Evolutionary conservation across 1,139 yeast genomes (phyloP), one percentile per base, ranked within the genome.

Genomic region (Scheffersomyces titani): DNA sequence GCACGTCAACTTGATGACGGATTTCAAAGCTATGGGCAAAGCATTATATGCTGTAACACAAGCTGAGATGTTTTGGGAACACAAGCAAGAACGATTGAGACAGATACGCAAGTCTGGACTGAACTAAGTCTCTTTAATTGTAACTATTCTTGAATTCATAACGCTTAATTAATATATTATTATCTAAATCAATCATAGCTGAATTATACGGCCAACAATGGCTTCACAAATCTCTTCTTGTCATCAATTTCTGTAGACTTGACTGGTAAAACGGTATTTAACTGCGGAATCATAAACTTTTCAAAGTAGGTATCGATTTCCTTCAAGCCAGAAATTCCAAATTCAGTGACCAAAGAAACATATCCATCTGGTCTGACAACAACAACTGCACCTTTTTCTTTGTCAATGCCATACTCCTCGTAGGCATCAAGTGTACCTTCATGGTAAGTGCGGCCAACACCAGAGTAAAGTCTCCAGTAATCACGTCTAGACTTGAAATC

Each of bases 1-100:
- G 2, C 98, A 92, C 72, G 94, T 92, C 9, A 87, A 87, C 45
- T 74, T 92, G 53, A 78, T 92, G 83, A 84, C 90, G 0, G 97
- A 92, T 70, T 68, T 89, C 24, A 84, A 82, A 47, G 85, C 87
- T 1, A 85, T 92, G 74, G 96, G 90, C 0, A 78, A 80, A 56
- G 97, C 96, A 0, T 74, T 92, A 55, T 68, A 77, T 52, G 87
- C 91, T 0, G 79, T 92, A 20, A 60, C 80, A 11, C 82, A 80
- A 53, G 88, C 85, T 9, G 90, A 87, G 59, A 73, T 70, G 58
- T 58, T 61, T 19, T 78, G 84, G 83, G 56, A 61, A n/a, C 48
- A 52, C 52, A 61, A 56, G 54, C 57, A 52, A 47, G 30, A 24
- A 36, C 30, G n/a, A 47, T 19, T 52, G 22, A 46, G 49, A 46